Conservation (phyloP, 1,284 basidiomycete species). For the Malassezia yamatoensis region DNA sequence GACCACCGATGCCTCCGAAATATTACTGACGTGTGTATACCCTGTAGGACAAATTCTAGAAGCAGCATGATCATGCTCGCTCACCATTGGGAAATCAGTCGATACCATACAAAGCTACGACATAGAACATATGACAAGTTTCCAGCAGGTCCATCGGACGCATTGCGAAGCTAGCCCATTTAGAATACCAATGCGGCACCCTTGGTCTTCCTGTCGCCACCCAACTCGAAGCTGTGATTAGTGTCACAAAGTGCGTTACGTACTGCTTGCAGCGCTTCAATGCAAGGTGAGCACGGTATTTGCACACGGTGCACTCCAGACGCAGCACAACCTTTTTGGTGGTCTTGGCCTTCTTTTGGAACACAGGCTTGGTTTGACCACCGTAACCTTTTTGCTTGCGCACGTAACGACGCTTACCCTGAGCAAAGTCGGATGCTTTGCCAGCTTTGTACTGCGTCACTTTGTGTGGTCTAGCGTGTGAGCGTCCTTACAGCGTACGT, state of each 20-base stretch:
- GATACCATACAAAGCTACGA: too few species aligned
- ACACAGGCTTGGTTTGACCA: constrained; percentile 99
- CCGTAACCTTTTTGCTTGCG: constrained; percentile 94
- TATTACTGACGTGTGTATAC: constrained; percentile 1
- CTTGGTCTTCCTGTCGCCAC: constrained; percentile 99
- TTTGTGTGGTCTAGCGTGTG: constrained; percentile 41
- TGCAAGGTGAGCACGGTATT: constrained; percentile 67
- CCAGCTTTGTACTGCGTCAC: constrained; percentile 50
- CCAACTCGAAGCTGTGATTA: constrained; percentile 74
- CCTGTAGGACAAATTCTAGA: neutral
- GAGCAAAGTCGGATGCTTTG: constrained; percentile 55
- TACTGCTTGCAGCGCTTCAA: constrained; percentile 97
- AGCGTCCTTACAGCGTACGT: constrained; percentile 48
- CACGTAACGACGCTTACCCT: constrained; percentile 99
- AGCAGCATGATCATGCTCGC: too few species aligned
- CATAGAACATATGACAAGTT: too few species aligned
- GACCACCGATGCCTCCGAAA: neutral
- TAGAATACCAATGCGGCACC: constrained; percentile 79
- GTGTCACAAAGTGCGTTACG: constrained; percentile 22
- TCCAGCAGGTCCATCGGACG: neutral
- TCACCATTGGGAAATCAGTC: too few species aligned
- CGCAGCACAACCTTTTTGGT: constrained; percentile 99
- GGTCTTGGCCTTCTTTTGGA: constrained; percentile 86
- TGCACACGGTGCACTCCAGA: constrained; percentile 95
- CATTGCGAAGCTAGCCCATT: constrained; percentile 5